Conservation (phyloP, 208 protist genomes). For the Acanthamoeba sp. region DNA sequence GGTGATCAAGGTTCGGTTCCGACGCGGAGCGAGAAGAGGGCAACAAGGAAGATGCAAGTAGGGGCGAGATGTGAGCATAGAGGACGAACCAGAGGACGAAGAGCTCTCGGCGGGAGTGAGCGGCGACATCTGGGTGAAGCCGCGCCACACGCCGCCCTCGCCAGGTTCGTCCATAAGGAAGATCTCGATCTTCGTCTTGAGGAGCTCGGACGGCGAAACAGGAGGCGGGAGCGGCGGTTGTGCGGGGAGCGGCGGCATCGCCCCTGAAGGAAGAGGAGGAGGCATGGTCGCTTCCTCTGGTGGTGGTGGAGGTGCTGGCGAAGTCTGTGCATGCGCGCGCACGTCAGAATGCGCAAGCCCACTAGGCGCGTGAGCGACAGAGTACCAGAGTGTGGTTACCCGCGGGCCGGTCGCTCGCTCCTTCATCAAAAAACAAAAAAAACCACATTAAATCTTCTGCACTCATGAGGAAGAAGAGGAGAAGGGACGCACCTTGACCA, state of each 20-base stretch:
- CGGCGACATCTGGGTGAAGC: slow-evolving; percentile 33
- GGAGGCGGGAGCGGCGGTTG: background rate
- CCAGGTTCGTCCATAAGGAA: slow-evolving; percentile 9
- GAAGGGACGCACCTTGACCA: background rate
- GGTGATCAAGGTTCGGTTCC: slow-evolving; percentile 26
- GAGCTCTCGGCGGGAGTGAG: slow-evolving; percentile 20
- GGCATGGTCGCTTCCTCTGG: background rate
- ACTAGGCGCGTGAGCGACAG: too few relatives aligned
- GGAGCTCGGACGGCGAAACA: background rate
- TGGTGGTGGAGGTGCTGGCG: background rate
- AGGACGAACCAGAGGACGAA: slow-evolving; percentile 57
- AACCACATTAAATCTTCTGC: too few relatives aligned
- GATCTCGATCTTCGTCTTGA: background rate
- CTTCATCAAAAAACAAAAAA: background rate
- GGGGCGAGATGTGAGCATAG: background rate
- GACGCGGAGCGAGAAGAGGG: background rate
- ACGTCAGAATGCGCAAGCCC: background rate
- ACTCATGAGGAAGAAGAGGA: background rate
- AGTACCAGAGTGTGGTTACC: too few relatives aligned
- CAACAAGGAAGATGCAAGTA: background rate
- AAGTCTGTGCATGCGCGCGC: background rate
- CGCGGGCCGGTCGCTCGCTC: too few relatives aligned
- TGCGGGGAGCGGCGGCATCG: background rate
- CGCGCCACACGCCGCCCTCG: slow-evolving; percentile 16
- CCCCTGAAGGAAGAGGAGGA: slow-evolving; percentile 13